Evolutionary conservation across 148 eudicot species (phyloP).

Genomic region (Spergularia marina): DNA sequence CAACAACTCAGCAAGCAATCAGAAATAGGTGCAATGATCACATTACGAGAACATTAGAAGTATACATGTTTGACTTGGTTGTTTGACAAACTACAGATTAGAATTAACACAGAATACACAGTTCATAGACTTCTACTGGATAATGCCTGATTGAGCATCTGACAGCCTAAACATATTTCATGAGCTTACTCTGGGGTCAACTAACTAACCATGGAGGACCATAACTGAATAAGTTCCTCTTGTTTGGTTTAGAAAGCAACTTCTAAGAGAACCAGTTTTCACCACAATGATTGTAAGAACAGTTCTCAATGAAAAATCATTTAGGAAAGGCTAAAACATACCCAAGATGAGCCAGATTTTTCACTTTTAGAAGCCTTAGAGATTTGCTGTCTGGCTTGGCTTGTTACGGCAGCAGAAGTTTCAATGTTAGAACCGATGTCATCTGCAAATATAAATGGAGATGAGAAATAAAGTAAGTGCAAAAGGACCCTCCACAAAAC

Average conservation of each 20-base stretch:
- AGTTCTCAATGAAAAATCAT: slow-evolving; percentile 4
- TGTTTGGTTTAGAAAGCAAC: background rate
- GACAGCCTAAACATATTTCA: background rate
- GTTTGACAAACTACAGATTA: too few species aligned
- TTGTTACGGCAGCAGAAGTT: slow-evolving; percentile 54
- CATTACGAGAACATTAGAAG: too few species aligned
- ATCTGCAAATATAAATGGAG: slow-evolving; percentile 33
- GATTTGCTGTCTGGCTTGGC: slow-evolving; percentile 57
- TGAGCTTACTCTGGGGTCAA: background rate
- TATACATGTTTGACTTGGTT: too few species aligned
- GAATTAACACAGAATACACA: too few species aligned
- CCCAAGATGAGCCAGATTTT: slow-evolving; percentile 57
- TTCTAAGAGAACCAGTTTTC: background rate
- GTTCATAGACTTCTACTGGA: too few species aligned
- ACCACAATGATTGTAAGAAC: background rate
- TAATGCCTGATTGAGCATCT: background rate
- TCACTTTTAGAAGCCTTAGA: slow-evolving; percentile 62
- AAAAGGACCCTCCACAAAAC: slow-evolving; percentile 5
- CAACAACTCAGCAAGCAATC: too few species aligned
- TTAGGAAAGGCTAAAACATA: slow-evolving; percentile 25
- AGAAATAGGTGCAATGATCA: too few species aligned
- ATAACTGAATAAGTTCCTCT: background rate
- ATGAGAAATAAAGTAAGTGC: slow-evolving; percentile 8
- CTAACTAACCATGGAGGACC: background rate
- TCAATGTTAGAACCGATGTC: slow-evolving; percentile 58